A percentile compares a stretch with the other conserved stretches of the same genome.
Conservation (phyloP, 805 yeast genomes). For the Yarrowia alimentaria region DNA sequence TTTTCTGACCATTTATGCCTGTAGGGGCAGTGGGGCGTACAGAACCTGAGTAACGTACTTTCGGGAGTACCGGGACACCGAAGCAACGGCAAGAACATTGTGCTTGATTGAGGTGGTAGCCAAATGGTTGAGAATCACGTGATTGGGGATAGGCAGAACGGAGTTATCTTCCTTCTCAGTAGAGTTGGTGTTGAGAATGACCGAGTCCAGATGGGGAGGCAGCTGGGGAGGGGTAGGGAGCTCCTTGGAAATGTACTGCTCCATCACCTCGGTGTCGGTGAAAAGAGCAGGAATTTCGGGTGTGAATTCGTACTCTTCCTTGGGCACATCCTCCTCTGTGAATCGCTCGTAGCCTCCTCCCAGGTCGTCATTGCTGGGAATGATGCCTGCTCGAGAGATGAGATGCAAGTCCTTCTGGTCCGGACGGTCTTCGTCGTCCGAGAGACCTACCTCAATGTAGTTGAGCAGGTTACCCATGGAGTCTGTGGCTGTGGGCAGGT, state of each 20-base stretch:
- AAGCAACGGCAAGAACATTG: constrained; percentile 88
- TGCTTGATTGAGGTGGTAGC: constrained; percentile 94
- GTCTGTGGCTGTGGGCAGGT: constrained; percentile 90
- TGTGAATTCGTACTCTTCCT: constrained; percentile 71
- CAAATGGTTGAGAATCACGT: constrained; percentile 87
- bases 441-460: constrained; percentile 51
- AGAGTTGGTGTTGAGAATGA: constrained; percentile 68
- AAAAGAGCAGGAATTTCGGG: constrained; percentile 46
- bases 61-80: constrained; percentile 81
- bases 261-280: constrained; percentile 47
- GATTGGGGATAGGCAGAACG: constrained; percentile 89
- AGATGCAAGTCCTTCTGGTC: constrained; percentile 24
- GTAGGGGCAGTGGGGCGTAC: constrained; percentile 73
- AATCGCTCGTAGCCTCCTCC: constrained; percentile 54
- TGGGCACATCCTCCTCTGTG: constrained; percentile 75
- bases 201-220: constrained; percentile 95
- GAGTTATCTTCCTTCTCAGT: constrained; percentile 84
- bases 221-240: constrained; percentile 86
- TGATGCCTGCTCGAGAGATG: constrained; percentile 24
- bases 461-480: constrained; percentile 94
- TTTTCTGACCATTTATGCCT: neutral
- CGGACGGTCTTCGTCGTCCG: constrained; percentile 15
- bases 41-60: constrained; percentile 90
- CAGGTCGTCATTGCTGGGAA: constrained; percentile 24
- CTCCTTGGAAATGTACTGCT: constrained; percentile 42